A percentile compares a stretch with the other conserved stretches of the same genome.
Conservation (phyloP, 768 basidiomycete genomes). For the Rhizopogon sp. region DNA sequence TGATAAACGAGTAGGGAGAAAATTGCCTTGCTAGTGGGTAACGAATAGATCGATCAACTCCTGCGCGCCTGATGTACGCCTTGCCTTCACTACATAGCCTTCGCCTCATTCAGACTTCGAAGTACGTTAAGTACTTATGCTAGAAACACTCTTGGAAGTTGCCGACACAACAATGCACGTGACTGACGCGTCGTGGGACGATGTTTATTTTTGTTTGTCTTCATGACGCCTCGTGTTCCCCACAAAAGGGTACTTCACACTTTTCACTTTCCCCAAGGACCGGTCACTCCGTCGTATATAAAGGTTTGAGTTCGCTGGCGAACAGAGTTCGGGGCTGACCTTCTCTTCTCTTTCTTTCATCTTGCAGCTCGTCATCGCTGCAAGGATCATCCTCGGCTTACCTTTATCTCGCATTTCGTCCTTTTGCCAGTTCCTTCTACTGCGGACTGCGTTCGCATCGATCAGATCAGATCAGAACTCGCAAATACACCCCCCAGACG, state of each 20-base stretch:
- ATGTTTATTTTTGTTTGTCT: not conserved
- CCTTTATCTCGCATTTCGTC: not conserved
- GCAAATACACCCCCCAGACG: not conserved
- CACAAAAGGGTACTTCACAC: slow-evolving; percentile 1
- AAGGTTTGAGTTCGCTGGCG: not conserved
- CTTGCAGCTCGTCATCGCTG: not conserved
- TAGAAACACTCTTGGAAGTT: no score
- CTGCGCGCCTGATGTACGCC: no score
- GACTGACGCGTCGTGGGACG: slow-evolving; percentile 1
- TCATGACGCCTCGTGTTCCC: slow-evolving; percentile 1
- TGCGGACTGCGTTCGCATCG: not conserved
- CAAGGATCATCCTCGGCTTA: not conserved
- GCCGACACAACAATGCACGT: not conserved
- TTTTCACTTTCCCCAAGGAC: not conserved
- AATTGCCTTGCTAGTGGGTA: no score
- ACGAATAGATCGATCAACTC: no score
- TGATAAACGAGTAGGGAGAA: no score
- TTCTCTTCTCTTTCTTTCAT: slow-evolving; percentile 1
- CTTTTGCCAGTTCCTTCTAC: no score
- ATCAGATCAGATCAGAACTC: not conserved
- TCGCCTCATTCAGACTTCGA: no score
- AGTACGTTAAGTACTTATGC: no score
- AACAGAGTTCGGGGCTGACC: not conserved
- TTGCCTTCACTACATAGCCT: no score
- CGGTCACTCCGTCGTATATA: slow-evolving; percentile 1